Percentiles rank a stretch among this genome's conserved stretches.
Evolutionary conservation across 495 filamentous ascomycete genomes (phyloP).

Genomic region (Parmelia sp.): DNA sequence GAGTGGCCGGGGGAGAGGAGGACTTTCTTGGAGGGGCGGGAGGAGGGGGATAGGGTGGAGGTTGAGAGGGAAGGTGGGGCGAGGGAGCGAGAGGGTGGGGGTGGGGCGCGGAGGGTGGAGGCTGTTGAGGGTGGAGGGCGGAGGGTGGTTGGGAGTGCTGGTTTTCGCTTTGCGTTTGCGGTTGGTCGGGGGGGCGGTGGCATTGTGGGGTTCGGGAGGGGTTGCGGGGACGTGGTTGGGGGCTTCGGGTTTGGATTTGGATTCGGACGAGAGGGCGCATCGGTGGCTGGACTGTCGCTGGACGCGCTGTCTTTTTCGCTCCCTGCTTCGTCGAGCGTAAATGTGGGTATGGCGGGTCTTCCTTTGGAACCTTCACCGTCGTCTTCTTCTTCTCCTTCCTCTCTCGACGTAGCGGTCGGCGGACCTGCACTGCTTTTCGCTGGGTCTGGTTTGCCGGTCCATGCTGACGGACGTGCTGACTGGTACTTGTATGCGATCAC

Average conservation of each 20-base stretch:
- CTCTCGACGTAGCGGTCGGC: no score
- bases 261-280: no score
- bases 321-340: constrained; percentile 1
- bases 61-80: constrained; percentile 31
- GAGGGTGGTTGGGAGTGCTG: constrained; percentile 29
- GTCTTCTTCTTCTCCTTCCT: neutral
- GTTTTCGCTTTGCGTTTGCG: constrained; percentile 11
- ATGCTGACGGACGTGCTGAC: neutral
- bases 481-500: constrained; percentile 17
- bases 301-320: neutral
- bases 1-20: constrained; percentile 79
- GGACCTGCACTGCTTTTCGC: neutral
- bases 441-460: neutral
- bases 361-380: neutral
- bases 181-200: neutral
- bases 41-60: constrained; percentile 34
- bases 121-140: constrained; percentile 31
- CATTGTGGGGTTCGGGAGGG: neutral
- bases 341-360: neutral
- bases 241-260: neutral
- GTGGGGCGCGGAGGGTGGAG: constrained; percentile 37
- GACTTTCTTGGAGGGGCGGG: constrained; percentile 50
- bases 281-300: no score
- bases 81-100: constrained; percentile 37
- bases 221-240: neutral